A percentile compares a stretch with the other conserved stretches of the same genome.
phyloP scores from a whole-genome alignment of 192 early-diverging fungal genomes.

The Backusella parvicylindrica region DNA sequence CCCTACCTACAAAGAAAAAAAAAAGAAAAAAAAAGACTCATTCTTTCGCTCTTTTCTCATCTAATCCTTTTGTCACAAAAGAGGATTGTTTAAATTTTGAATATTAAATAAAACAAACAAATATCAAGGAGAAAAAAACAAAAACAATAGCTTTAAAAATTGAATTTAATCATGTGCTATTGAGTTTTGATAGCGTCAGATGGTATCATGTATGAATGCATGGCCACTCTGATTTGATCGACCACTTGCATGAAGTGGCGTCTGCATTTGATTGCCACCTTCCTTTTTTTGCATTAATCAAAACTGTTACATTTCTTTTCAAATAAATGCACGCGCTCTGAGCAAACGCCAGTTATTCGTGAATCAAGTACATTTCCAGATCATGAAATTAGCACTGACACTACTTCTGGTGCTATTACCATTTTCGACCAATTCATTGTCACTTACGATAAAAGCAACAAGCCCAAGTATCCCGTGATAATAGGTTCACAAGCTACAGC shows the following conservation, averaged over 20 bases:
- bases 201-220: not conserved
- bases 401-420: not conserved
- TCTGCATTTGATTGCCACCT: not conserved
- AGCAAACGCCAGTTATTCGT: not conserved
- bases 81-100: not conserved
- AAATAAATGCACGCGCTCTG: not conserved
- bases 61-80: not conserved
- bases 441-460: not conserved
- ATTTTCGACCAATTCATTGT: not conserved
- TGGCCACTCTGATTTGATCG: not conserved
- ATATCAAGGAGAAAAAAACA: not conserved
- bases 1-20: not conserved
- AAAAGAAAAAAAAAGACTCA: not conserved
- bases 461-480: not conserved
- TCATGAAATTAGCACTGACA: no score
- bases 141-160: not conserved
- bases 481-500: not conserved
- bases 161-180: not conserved
- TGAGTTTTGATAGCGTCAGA: not conserved
- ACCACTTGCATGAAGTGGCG: not conserved
- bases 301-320: no score
- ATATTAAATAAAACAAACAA: not conserved
- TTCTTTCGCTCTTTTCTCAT: not conserved
- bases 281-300: not conserved
- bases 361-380: not conserved